Conservation (phyloP, 768 basidiomycete species). For the Lactarius psammicola region DNA sequence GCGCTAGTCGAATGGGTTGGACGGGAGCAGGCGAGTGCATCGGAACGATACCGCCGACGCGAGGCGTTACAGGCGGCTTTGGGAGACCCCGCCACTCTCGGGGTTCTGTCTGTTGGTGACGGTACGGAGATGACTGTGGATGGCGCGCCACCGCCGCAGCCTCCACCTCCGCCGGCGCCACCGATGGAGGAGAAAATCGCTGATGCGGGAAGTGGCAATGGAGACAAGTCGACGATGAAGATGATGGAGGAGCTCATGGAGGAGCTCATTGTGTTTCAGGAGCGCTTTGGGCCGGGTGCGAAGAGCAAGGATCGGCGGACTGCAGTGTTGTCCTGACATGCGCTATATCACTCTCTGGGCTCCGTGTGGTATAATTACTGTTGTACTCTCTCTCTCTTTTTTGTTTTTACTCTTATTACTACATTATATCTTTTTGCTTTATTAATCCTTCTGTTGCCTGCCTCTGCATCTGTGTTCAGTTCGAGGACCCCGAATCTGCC, state of each 20-base stretch:
- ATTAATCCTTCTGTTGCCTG: not conserved
- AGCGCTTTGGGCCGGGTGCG: conserved; percentile 68
- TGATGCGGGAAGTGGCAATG: not conserved
- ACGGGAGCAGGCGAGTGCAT: conserved; percentile 74
- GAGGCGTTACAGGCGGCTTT: conserved; percentile 64
- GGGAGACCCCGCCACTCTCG: conserved; percentile 29
- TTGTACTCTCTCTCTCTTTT: not conserved
- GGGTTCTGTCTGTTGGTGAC: conserved; percentile 30
- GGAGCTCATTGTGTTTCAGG: conserved; percentile 85
- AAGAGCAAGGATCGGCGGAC: conserved; percentile 42
- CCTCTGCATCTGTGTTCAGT: not conserved
- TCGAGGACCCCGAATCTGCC: not conserved
- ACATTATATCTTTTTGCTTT: conserved; percentile 28
- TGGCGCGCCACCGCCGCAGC: conserved; percentile 26
- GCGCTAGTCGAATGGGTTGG: conserved; percentile 94
- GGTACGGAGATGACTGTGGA: conserved; percentile 38
- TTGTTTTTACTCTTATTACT: conserved; percentile 29
- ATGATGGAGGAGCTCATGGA: conserved; percentile 91
- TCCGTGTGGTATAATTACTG: not conserved
- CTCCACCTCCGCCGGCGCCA: conserved; percentile 28
- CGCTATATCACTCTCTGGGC: conserved; percentile 8
- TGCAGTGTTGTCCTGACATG: conserved; percentile 33
- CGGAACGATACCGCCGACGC: conserved; percentile 65
- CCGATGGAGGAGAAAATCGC: conserved; percentile 29
- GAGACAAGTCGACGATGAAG: conserved; percentile 54